These are phyloP conservation scores for Geranium incanum DNA, from an alignment of 441 rosid species.

Conservation along the genomic window DNA sequence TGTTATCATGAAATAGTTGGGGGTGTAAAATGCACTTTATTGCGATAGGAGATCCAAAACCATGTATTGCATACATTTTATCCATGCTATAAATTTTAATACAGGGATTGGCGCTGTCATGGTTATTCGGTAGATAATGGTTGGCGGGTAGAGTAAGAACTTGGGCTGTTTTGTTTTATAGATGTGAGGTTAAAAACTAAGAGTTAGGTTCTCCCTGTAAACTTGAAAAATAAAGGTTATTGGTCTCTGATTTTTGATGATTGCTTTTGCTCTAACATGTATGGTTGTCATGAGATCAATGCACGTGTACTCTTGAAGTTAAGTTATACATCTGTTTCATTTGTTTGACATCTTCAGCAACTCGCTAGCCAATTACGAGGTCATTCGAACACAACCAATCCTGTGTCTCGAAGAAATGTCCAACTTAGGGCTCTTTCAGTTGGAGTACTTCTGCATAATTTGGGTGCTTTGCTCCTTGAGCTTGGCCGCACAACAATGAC, in stretches of 20 bases:
- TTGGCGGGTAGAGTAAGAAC: too few species aligned
- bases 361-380: constrained; percentile 26
- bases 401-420: constrained; percentile 21
- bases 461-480: constrained; percentile 35
- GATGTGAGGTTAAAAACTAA: too few species aligned
- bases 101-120: too few species aligned
- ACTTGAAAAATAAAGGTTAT: not conserved
- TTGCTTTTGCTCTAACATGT: not conserved
- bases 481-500: constrained; percentile 34
- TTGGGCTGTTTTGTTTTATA: not conserved
- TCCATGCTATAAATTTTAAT: too few species aligned
- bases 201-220: not conserved
- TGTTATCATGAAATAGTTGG: too few species aligned
- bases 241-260: not conserved
- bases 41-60: too few species aligned
- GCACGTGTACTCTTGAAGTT: not conserved
- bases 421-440: constrained; percentile 22
- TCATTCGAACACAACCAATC: constrained; percentile 29
- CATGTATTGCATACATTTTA: too few species aligned
- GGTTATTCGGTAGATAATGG: too few species aligned
- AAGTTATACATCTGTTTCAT: not conserved
- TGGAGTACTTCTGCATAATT: constrained; percentile 29
- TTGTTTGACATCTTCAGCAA: constrained; percentile 23
- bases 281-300: not conserved
- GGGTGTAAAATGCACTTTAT: too few species aligned